A percentile compares a stretch with the other conserved stretches of the same genome.
Conservation (phyloP, 306 rosid genomes). For the Vigna reflexopilosa region DNA sequence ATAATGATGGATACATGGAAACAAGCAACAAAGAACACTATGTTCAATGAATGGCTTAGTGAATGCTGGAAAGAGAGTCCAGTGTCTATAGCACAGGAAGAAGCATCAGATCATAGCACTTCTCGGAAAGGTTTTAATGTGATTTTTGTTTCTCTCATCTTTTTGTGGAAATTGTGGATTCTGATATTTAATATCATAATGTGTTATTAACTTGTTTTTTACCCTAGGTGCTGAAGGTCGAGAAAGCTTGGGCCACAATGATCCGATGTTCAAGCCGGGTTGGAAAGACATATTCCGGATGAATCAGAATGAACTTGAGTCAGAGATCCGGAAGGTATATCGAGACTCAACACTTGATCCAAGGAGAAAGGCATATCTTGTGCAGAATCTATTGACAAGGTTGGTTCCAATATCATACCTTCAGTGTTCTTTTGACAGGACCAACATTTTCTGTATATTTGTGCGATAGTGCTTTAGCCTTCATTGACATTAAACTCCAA, state of each 20-base stretch:
- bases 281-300: slow-evolving; percentile 99
- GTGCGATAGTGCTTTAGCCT: slow-evolving; percentile 31
- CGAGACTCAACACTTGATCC: slow-evolving; percentile 95
- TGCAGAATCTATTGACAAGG: slow-evolving; percentile 99
- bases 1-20: slow-evolving; percentile 98
- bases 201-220: slow-evolving; percentile 35
- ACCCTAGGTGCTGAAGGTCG: slow-evolving; percentile 69
- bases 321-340: slow-evolving; percentile 98
- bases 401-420: slow-evolving; percentile 46
- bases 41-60: slow-evolving; percentile 98
- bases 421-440: slow-evolving; percentile 34
- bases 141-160: slow-evolving; percentile 34
- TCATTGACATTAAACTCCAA: slow-evolving; percentile 28
- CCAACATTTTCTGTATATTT: slow-evolving; percentile 26
- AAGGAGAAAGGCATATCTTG: slow-evolving; percentile 97
- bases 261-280: slow-evolving; percentile 98
- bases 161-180: slow-evolving; percentile 34
- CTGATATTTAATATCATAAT: slow-evolving; percentile 30
- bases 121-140: slow-evolving; percentile 62
- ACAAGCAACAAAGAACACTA: slow-evolving; percentile 96
- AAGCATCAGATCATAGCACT: slow-evolving; percentile 60
- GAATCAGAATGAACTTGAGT: slow-evolving; percentile 98
- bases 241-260: slow-evolving; percentile 83
- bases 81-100: slow-evolving; percentile 53
- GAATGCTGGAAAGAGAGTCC: slow-evolving; percentile 96